A percentile compares a stretch with the other conserved stretches of the same genome.
Conservation (phyloP, 257 asterid genomes). For the Oldenlandia corymbosa region DNA sequence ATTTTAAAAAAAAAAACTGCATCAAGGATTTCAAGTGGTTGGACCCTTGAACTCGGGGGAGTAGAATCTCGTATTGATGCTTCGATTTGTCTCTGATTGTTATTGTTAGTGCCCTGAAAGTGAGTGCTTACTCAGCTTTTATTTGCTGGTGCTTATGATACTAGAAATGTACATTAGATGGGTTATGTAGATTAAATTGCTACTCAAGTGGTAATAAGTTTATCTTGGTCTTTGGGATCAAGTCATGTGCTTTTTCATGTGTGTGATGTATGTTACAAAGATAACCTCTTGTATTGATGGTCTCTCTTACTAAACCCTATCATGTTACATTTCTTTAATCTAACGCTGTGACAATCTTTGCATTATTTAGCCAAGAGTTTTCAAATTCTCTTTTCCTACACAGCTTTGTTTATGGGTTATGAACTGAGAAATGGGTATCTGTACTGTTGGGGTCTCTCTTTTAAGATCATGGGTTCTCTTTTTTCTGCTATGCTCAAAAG, state of each 20-base stretch:
- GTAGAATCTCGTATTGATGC: not conserved
- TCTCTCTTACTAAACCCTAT: not conserved
- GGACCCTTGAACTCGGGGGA: not conserved
- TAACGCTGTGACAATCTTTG: not conserved
- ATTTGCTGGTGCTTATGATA: not conserved
- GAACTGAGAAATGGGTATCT: not conserved
- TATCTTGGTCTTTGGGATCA: not conserved
- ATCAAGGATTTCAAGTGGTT: not conserved
- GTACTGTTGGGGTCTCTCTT: too few relatives aligned
- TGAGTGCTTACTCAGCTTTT: not conserved
- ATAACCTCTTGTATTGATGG: not conserved
- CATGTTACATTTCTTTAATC: not conserved
- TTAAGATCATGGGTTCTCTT: too few relatives aligned
- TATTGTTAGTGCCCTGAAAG: not conserved
- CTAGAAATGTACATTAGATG: not conserved
- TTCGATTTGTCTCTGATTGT: not conserved
- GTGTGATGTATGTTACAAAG: not conserved
- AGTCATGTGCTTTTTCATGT: not conserved
- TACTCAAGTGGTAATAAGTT: not conserved
- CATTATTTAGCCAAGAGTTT: not conserved
- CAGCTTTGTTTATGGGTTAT: not conserved
- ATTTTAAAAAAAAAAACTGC: too few relatives aligned
- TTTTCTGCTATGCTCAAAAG: too few relatives aligned
- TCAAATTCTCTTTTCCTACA: not conserved
- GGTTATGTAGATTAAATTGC: not conserved